Evolutionary conservation across 1,284 basidiomycete genomes (phyloP), one percentile per base, ranked within the genome.

Genomic region (Irpex sp.): DNA sequence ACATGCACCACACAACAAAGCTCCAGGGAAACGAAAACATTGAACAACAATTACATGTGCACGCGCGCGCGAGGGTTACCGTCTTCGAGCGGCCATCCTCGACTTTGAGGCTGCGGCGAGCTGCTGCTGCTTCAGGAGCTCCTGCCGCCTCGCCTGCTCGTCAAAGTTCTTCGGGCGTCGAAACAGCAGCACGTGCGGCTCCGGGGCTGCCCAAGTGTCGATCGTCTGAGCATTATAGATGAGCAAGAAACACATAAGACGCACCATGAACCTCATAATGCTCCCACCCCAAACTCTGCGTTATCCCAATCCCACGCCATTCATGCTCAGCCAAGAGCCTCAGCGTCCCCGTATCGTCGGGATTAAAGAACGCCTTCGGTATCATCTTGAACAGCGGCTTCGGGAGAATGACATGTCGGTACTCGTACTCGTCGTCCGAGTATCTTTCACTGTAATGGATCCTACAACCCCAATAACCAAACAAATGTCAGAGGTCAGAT

Each of bases 181-280:
- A 73, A 93, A 93, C 58, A 93, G 84, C 7, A 93, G 79, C 55
- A 93, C 90, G 69, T 94, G 91, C 6, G 92, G 92, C 73, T 94
- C 92, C 16, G 92, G 92, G 53, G 90, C 92, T 94, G 2, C n/a
- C n/a, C n/a, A n/a, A n/a, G n/a, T n/a, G n/a, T n/a, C n/a, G n/a
- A n/a, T n/a, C n/a, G n/a, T n/a, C n/a, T n/a, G n/a, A n/a, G n/a
- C n/a, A n/a, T n/a, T n/a, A n/a, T n/a, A n/a, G n/a, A n/a, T n/a
- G n/a, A n/a, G n/a, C n/a, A n/a, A n/a, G n/a, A n/a, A n/a, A n/a
- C n/a, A n/a, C n/a, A n/a, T n/a, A n/a, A n/a, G n/a, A n/a, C n/a
- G 70, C 68, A 94, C 94, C 92, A 72, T 97, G 96, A 45, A 97
- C 93, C 79, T 96, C 96, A 69, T 97, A 98, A 71, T 98, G 95